These are phyloP conservation scores for Lepraria neglecta DNA, from an alignment of 495 filamentous ascomycete species.

Conservation along the genomic window DNA sequence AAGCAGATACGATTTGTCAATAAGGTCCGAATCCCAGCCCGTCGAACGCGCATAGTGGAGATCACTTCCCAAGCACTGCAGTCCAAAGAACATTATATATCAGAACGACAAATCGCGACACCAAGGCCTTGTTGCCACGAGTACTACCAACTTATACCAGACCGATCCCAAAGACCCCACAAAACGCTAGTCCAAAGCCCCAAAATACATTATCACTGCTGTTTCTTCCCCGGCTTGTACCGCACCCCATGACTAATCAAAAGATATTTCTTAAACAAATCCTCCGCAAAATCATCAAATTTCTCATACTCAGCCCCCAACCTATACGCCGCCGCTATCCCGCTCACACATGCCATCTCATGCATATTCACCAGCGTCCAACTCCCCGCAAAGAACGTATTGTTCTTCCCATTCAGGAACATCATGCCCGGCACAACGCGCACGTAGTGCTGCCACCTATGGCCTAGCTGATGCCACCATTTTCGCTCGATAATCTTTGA, in stretches of 20 bases:
- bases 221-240: constrained; percentile 40
- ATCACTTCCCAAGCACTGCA: too few species aligned
- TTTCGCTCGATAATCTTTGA: constrained; percentile 64
- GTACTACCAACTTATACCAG: too few species aligned
- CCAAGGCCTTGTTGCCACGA: too few species aligned
- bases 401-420: constrained; percentile 66
- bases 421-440: constrained; percentile 73
- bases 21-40: too few species aligned
- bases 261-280: constrained; percentile 52
- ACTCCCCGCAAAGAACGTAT: constrained; percentile 61
- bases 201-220: too few species aligned
- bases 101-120: too few species aligned
- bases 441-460: constrained; percentile 73
- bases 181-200: too few species aligned
- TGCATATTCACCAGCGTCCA: constrained; percentile 89
- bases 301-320: constrained; percentile 68
- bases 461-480: constrained; percentile 85
- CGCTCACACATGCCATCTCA: constrained; percentile 70
- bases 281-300: constrained; percentile 56
- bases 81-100: too few species aligned
- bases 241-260: constrained; percentile 46
- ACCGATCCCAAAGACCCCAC: too few species aligned
- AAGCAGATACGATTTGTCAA: too few species aligned
- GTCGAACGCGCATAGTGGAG: too few species aligned
- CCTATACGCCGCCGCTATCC: constrained; percentile 70